Conservation (phyloP, 345 rosid species). For the Pistacia atlantica region DNA sequence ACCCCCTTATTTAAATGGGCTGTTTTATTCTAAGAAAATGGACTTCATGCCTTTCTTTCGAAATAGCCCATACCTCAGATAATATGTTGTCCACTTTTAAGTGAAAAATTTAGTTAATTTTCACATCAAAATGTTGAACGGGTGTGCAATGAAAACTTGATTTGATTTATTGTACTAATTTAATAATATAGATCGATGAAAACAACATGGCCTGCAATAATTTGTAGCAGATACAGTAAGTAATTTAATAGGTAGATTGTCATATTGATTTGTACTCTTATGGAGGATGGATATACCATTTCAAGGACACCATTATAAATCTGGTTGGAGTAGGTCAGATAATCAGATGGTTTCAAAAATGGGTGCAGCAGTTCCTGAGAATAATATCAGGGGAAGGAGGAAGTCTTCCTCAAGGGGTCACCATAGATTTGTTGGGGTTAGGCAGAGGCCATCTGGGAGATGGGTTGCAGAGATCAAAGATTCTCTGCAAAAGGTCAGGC, state of each 20-base stretch:
- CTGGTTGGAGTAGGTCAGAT: not conserved
- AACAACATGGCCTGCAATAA: constrained; percentile 23
- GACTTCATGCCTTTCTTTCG: no score
- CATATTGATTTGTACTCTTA: not conserved
- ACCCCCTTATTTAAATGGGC: no score
- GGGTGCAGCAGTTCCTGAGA: constrained; percentile 13
- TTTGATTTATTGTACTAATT: not conserved
- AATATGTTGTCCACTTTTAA: no score
- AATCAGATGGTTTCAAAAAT: not conserved
- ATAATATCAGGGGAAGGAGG: constrained; percentile 22
- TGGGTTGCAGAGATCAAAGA: constrained; percentile 70
- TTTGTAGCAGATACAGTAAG: no score
- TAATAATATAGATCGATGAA: constrained; percentile 4
- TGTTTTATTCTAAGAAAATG: no score
- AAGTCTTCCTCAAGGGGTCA: constrained; percentile 52
- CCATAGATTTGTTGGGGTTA: constrained; percentile 51
- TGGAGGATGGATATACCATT: constrained; percentile 6
- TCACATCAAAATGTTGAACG: no score
- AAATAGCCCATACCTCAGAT: no score
- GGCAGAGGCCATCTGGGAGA: constrained; percentile 61
- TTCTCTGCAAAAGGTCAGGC: constrained; percentile 52
- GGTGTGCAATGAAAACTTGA: not conserved
- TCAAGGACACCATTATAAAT: constrained; percentile 16
- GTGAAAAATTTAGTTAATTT: no score
- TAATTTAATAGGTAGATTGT: not conserved